Evolutionary conservation across 1,284 basidiomycete species (phyloP).

Genomic region (Puccinia polysora): DNA sequence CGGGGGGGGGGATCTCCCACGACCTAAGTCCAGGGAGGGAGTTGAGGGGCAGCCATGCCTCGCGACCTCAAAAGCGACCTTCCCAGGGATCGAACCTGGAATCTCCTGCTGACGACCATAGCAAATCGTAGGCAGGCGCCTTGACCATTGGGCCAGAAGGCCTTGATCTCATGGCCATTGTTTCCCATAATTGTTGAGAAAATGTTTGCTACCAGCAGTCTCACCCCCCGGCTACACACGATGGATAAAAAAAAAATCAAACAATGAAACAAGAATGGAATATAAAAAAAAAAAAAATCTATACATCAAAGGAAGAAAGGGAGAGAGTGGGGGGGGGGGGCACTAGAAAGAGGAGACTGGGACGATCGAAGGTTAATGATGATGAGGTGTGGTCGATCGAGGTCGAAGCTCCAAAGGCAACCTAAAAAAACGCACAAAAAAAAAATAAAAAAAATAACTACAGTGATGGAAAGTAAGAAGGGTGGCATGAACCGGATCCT

Average conservation of each 20-base stretch:
- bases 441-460: neutral
- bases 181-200: neutral
- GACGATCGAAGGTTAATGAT: neutral
- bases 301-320: neutral
- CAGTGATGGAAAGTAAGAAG: neutral
- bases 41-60: too few relatives aligned
- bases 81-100: slow-evolving; percentile 37
- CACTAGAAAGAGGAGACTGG: neutral
- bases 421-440: neutral
- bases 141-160: slow-evolving; percentile 35
- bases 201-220: too few relatives aligned
- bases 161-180: too few relatives aligned
- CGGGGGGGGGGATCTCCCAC: too few relatives aligned
- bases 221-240: too few relatives aligned
- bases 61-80: too few relatives aligned
- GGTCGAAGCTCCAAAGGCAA: neutral
- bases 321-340: neutral
- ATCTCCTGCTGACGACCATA: slow-evolving; percentile 14
- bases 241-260: neutral
- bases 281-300: neutral
- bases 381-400: neutral
- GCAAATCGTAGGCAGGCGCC: slow-evolving; percentile 33
- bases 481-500: too few relatives aligned
- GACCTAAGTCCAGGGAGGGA: too few relatives aligned
- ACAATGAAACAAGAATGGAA: neutral